A percentile compares a stretch with the other conserved stretches of the same genome.
Evolutionary conservation across 2,329 filamentous ascomycete genomes (phyloP).

Genomic region (Pestalotiopsis sp.): DNA sequence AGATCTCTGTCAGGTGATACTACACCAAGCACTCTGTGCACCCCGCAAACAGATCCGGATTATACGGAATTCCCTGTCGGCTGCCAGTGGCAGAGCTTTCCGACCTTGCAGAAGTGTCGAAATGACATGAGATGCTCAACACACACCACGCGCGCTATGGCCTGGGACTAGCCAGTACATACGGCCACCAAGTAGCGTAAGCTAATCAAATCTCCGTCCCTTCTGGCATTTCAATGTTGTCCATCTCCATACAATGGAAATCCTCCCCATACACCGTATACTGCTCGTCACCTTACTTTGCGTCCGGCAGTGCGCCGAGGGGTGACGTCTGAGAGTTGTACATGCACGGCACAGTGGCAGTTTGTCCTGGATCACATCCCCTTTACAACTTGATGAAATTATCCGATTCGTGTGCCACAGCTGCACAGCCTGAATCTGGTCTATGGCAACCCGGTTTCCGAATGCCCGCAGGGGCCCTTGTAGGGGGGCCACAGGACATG

Average conservation of each 20-base stretch:
- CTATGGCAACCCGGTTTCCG: background rate
- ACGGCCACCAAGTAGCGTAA: background rate
- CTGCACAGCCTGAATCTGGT: background rate
- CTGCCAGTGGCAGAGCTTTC: background rate
- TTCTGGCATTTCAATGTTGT: background rate
- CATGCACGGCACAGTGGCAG: background rate
- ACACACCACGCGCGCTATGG: background rate
- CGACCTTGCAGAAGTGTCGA: background rate
- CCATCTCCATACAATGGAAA: background rate
- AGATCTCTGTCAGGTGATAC: background rate
- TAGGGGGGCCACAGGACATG: background rate
- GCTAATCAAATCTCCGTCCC: background rate
- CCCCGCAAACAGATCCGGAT: background rate
- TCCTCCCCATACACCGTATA: background rate
- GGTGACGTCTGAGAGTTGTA: background rate
- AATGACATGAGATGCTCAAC: background rate
- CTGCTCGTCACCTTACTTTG: background rate
- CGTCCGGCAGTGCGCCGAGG: background rate
- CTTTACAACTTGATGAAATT: background rate
- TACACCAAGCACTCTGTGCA: background rate
- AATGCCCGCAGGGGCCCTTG: background rate
- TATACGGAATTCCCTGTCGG: background rate
- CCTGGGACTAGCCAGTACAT: background rate
- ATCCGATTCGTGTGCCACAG: conserved; percentile 4
- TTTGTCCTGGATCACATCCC: background rate